Evolutionary conservation across 2,329 filamentous ascomycete genomes (phyloP).

Genomic region (Didymella pinodella): DNA sequence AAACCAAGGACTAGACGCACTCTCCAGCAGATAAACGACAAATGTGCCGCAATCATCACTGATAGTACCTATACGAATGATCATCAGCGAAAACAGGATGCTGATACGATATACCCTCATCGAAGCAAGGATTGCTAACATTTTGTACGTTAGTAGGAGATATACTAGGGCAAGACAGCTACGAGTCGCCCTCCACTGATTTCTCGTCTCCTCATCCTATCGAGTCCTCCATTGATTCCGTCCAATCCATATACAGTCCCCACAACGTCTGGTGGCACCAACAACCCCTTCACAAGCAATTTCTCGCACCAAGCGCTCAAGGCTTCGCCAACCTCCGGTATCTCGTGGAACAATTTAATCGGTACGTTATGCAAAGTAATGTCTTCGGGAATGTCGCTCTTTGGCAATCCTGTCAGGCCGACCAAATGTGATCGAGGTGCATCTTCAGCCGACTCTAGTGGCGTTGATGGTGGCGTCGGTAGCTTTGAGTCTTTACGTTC

Average conservation of each 20-base stretch:
- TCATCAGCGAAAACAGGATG: not conserved
- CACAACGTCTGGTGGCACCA: constrained; percentile 71
- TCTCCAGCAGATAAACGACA: no score
- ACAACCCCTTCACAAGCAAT: constrained; percentile 62
- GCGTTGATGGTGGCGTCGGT: constrained; percentile 44
- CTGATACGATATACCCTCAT: not conserved
- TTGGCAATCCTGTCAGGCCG: constrained; percentile 72
- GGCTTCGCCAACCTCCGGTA: constrained; percentile 67
- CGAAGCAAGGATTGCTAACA: not conserved
- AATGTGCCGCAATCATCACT: no score
- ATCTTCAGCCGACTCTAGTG: constrained; percentile 29
- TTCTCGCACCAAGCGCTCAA: constrained; percentile 73
- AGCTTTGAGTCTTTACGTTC: constrained; percentile 21
- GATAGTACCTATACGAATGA: no score
- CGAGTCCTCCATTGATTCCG: constrained; percentile 72
- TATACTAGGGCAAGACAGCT: constrained; percentile 27
- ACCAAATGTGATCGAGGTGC: constrained; percentile 64
- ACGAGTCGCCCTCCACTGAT: constrained; percentile 74
- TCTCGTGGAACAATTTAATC: constrained; percentile 78
- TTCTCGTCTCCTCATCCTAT: constrained; percentile 70
- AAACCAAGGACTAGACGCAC: no score
- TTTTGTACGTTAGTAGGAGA: not conserved
- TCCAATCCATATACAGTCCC: constrained; percentile 69
- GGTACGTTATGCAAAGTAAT: constrained; percentile 71
- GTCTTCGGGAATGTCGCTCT: constrained; percentile 55